These are phyloP conservation scores for Globisporangium abappressorium DNA, from an alignment of 352 stramenopile genomes.

Conservation along the genomic window DNA sequence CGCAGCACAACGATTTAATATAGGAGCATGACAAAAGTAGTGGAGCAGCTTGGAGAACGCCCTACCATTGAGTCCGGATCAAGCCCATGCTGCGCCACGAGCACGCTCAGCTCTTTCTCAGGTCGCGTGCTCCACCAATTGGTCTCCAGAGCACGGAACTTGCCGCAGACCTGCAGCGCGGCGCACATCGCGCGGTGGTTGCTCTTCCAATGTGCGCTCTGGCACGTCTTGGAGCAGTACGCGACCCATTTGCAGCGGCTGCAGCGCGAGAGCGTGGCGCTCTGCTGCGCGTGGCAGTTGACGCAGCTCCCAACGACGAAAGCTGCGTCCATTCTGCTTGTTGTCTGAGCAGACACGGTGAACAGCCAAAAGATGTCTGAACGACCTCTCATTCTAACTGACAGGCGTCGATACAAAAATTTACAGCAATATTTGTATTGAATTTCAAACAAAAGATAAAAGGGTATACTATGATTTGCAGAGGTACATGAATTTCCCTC, in stretches of 20 bases:
- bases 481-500: too few relatives aligned
- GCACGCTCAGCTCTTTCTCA: conserved; percentile 22
- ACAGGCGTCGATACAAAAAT: too few relatives aligned
- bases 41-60: background rate
- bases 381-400: too few relatives aligned
- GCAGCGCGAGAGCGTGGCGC: conserved; percentile 33
- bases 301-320: conserved; percentile 5
- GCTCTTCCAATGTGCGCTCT: conserved; percentile 44
- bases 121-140: conserved; percentile 31
- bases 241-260: conserved; percentile 46
- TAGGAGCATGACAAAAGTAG: background rate
- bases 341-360: too few relatives aligned
- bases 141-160: conserved; percentile 31
- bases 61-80: conserved; percentile 47
- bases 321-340: background rate
- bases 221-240: conserved; percentile 66
- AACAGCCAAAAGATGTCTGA: too few relatives aligned
- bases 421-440: too few relatives aligned
- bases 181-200: conserved; percentile 36
- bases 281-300: conserved; percentile 16
- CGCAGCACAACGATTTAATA: background rate
- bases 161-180: conserved; percentile 20
- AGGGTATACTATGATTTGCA: too few relatives aligned
- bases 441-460: too few relatives aligned
- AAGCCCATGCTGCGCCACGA: conserved; percentile 29